Percentiles rank a stretch among this genome's conserved stretches.
phyloP scores from a whole-genome alignment of 768 basidiomycete genomes.

The Suillus plorans region DNA sequence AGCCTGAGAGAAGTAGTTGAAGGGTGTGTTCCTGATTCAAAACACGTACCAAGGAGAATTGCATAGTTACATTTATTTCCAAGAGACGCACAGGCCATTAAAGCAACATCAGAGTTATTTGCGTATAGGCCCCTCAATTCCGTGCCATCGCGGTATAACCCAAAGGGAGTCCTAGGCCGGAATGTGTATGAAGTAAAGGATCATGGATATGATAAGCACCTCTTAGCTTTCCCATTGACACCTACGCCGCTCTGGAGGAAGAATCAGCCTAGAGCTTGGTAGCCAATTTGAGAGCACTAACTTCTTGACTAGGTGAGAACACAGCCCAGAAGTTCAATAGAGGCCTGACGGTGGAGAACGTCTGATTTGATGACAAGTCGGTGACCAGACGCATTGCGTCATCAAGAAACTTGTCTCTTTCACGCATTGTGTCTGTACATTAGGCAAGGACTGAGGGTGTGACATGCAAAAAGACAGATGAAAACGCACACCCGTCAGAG shows the following conservation, averaged over 20 bases:
- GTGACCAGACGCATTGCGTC: conserved; percentile 67
- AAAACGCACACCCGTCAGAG: conserved; percentile 68
- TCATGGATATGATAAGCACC: conserved; percentile 40
- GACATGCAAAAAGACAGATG: not conserved
- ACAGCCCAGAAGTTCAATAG: conserved; percentile 82
- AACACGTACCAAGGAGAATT: conserved; percentile 60
- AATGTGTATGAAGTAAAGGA: conserved; percentile 4
- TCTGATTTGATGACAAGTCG: conserved; percentile 72
- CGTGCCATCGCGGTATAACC: conserved; percentile 75
- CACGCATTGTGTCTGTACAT: conserved; percentile 49
- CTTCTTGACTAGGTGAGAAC: conserved; percentile 74
- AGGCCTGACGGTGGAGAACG: conserved; percentile 73
- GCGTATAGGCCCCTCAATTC: conserved; percentile 76
- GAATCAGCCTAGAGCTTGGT: not conserved
- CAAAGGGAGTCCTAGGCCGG: conserved; percentile 62
- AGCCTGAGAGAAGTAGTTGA: not conserved
- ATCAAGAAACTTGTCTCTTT: conserved; percentile 60
- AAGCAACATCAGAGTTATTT: conserved; percentile 62
- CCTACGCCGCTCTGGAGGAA: conserved; percentile 62
- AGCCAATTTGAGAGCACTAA: conserved; percentile 22
- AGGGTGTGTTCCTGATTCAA: not conserved
- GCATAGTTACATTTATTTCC: conserved; percentile 71
- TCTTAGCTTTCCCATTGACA: conserved; percentile 62
- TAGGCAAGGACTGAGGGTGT: not conserved
- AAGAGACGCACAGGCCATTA: conserved; percentile 65